Evolutionary conservation across 164 flowering plant genomes (phyloP), one percentile per base, ranked within the genome.

Genomic region (Hamamelis virginiana): DNA sequence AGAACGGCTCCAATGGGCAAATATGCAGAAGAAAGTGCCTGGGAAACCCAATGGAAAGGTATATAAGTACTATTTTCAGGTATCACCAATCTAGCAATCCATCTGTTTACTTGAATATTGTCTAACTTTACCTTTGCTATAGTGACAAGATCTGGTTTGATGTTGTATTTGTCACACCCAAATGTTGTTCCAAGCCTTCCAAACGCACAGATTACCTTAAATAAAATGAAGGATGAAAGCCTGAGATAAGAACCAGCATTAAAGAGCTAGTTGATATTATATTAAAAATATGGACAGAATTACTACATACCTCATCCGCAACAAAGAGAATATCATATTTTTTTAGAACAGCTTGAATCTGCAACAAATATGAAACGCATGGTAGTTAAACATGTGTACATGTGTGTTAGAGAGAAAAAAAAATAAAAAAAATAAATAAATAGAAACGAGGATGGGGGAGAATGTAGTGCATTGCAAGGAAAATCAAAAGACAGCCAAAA

Each of bases 181-280:
- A 76, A 96, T 98, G 91, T 90, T 59, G 96, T 87, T 38, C 99
- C 99, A 11, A 96, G 90, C 81, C 99, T 87, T 78, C 99, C 99
- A 78, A 96, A 96, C 27, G 91, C 99, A 81, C 98, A 91, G 26
- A 96, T 91, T 1, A 92, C 97, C 97, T 91, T 62, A 10, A 75
- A 70, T 15, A 46, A 64, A 56, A 26, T 59, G 33, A 50, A 38
- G 18, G 26, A 68, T 59, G 50, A 57, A 45, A 59, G 12, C 23
- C 13, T 55, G 5, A 58, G 2, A 11, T 25, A 18, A 55, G 48
- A 56, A 15, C n/a, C 5, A 33, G 1, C 63, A 60, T 60, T 11
- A 5, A 46, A 9, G 55, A 2, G 41, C 41, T 6, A 33, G 41
- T 33, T 33, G 41, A 33, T 33, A 33, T 33, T 2, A 33, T 33